Conservation (phyloP, 495 filamentous ascomycete genomes). For the Podospora australis region DNA sequence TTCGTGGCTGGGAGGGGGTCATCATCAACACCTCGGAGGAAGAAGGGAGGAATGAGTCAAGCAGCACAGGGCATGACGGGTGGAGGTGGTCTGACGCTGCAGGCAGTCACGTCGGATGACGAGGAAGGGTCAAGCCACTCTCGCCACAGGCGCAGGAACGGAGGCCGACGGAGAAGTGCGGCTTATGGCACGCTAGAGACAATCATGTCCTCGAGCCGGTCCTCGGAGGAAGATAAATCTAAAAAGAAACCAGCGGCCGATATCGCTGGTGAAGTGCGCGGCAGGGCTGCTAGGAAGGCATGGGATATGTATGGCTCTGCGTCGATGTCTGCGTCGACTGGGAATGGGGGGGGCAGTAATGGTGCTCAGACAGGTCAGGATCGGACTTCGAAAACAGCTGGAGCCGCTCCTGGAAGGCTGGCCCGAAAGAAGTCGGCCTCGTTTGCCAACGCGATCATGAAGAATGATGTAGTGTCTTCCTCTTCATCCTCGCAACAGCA, state of each 20-base stretch:
- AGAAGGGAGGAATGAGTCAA: constrained; percentile 17
- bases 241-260: constrained; percentile 46
- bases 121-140: constrained; percentile 24
- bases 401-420: too few relatives aligned
- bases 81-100: constrained; percentile 37
- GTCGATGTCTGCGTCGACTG: constrained; percentile 8
- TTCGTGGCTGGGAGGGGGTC: constrained; percentile 20
- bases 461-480: too few relatives aligned
- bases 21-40: constrained; percentile 8
- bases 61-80: constrained; percentile 3
- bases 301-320: constrained; percentile 6
- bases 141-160: constrained; percentile 24
- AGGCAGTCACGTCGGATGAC: constrained; percentile 45
- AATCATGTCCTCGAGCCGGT: constrained; percentile 51
- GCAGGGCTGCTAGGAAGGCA: constrained; percentile 31
- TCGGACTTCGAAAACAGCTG: too few relatives aligned
- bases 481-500: too few relatives aligned
- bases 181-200: constrained; percentile 51
- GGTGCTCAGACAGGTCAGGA: too few relatives aligned
- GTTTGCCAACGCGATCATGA: constrained; percentile 44
- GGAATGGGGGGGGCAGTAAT: constrained; percentile 6
- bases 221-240: constrained; percentile 42
- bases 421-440: constrained; percentile 36
- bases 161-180: constrained; percentile 35
- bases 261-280: constrained; percentile 42